Evolutionary conservation across 805 yeast species (phyloP).

Genomic region (Candida arabinofermentans): DNA sequence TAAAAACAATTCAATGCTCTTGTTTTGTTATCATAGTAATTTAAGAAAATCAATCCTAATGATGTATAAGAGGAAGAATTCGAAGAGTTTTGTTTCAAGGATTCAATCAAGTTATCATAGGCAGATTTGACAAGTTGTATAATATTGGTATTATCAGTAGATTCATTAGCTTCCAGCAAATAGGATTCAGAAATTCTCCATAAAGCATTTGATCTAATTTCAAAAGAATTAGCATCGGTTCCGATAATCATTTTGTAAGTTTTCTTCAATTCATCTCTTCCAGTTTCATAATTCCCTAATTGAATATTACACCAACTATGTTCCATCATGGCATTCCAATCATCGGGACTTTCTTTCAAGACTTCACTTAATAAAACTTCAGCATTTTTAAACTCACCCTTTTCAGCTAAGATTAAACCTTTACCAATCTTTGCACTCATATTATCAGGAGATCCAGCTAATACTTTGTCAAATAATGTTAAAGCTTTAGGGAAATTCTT

Average conservation of each 20-base stretch:
- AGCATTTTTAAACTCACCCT: slow-evolving; percentile 55
- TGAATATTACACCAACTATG: slow-evolving; percentile 74
- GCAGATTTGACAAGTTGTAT: slow-evolving; percentile 40
- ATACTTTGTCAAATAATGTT: slow-evolving; percentile 61
- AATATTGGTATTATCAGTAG: slow-evolving; percentile 17
- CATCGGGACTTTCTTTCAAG: slow-evolving; percentile 42
- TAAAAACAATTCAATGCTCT: slow-evolving; percentile 84
- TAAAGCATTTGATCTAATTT: slow-evolving; percentile 52
- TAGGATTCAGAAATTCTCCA: slow-evolving; percentile 76
- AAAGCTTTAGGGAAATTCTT: slow-evolving; percentile 77
- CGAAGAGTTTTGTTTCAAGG: slow-evolving; percentile 60
- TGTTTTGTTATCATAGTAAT: slow-evolving; percentile 49
- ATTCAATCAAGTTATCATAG: slow-evolving; percentile 51
- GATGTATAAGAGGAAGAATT: slow-evolving; percentile 80
- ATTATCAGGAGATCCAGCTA: slow-evolving; percentile 35
- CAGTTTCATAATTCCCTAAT: slow-evolving; percentile 45
- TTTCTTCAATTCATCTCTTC: slow-evolving; percentile 45
- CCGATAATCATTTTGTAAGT: slow-evolving; percentile 46
- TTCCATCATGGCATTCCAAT: slow-evolving; percentile 61
- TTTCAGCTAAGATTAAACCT: slow-evolving; percentile 71
- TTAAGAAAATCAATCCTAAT: slow-evolving; percentile 69
- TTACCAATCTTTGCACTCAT: slow-evolving; percentile 73
- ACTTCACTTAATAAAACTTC: slow-evolving; percentile 47
- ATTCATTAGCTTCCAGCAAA: slow-evolving; percentile 32
- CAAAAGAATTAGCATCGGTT: slow-evolving; percentile 47